Conservation (phyloP, 306 rosid species). For the Cyclanthera cordifolia region DNA sequence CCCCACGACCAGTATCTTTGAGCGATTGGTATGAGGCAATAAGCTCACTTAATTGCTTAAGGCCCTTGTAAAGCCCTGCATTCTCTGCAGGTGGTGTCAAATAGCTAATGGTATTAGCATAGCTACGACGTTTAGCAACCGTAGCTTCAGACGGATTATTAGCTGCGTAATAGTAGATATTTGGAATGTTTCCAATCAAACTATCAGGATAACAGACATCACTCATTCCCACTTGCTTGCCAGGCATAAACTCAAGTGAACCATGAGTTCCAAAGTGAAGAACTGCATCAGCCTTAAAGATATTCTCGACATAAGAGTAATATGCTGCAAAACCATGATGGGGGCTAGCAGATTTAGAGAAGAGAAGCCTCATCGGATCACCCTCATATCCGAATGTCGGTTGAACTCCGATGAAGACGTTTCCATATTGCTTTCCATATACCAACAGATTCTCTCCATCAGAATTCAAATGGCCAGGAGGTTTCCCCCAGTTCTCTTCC, state of each 20-base stretch:
- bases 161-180: conserved; percentile 87
- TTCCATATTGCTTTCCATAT: conserved; percentile 82
- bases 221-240: conserved; percentile 99
- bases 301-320: conserved; percentile 79
- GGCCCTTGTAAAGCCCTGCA: conserved; percentile 99
- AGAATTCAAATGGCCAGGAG: conserved; percentile 90
- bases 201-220: conserved; percentile 91
- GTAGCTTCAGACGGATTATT: conserved; percentile 98
- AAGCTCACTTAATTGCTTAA: conserved; percentile 90
- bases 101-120: conserved; percentile 94
- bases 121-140: conserved; percentile 93
- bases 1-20: conserved; percentile 90
- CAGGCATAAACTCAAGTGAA: conserved; percentile 98
- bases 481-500: conserved; percentile 97
- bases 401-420: conserved; percentile 90
- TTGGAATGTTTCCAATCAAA: conserved; percentile 88
- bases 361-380: conserved; percentile 90
- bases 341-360: conserved; percentile 98
- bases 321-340: conserved; percentile 98
- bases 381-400: conserved; percentile 98
- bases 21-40: conserved; percentile 90
- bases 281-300: conserved; percentile 87
- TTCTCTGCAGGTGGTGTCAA: conserved; percentile 98
- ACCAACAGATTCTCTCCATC: conserved; percentile 95
- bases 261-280: conserved; percentile 98